Evolutionary conservation across 352 stramenopile genomes (phyloP).

Genomic region (Phytophthora meadii): DNA sequence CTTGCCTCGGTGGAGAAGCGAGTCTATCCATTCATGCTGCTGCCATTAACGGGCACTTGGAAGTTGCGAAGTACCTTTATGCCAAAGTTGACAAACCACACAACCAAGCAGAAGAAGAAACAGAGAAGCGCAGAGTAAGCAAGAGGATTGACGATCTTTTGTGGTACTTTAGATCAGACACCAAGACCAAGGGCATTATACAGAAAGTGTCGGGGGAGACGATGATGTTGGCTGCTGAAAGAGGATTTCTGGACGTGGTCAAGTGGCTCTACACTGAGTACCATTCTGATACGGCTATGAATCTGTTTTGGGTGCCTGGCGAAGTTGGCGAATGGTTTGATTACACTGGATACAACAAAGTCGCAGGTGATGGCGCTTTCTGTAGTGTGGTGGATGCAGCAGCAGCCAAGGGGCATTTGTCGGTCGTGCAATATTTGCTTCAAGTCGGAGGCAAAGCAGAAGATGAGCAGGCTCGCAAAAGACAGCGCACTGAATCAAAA

Average conservation of each 20-base stretch:
- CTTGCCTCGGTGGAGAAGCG: slow-evolving; percentile 5
- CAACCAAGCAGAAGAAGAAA: not conserved
- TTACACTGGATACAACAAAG: no score
- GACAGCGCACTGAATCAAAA: not conserved
- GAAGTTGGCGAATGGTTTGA: no score
- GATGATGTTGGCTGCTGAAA: no score
- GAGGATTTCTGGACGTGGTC: slow-evolving; percentile 6
- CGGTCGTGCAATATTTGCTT: slow-evolving; percentile 23
- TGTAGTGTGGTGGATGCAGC: slow-evolving; percentile 3
- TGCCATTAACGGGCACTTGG: slow-evolving; percentile 19
- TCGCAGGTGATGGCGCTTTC: no score
- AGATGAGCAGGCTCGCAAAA: slow-evolving; percentile 2
- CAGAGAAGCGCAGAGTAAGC: not conserved
- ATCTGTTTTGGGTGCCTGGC: no score
- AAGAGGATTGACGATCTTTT: no score
- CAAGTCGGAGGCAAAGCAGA: slow-evolving; percentile 3
- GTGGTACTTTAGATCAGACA: no score
- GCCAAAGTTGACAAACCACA: slow-evolving; percentile 1
- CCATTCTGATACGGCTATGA: no score
- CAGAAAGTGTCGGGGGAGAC: no score
- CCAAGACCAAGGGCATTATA: no score
- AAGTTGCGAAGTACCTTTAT: slow-evolving; percentile 22
- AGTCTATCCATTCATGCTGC: slow-evolving; percentile 19
- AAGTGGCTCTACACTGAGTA: no score
- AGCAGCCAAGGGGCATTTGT: slow-evolving; percentile 19